phyloP scores from a whole-genome alignment of 345 rosid species.

The Nasturtium officinale region DNA sequence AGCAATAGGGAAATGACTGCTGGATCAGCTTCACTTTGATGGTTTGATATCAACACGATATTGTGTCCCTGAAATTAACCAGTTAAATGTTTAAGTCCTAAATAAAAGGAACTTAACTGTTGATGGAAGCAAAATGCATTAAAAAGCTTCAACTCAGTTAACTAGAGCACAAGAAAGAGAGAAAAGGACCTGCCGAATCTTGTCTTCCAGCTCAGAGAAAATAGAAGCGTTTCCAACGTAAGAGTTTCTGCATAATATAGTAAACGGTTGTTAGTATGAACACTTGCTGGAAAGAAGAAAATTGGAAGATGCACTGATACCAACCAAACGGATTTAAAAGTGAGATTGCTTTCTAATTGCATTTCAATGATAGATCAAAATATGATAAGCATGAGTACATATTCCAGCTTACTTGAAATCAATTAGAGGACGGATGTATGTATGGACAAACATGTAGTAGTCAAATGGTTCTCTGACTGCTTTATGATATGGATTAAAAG shows the following conservation, averaged over 20 bases:
- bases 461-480: constrained; percentile 91
- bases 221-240: constrained; percentile 73
- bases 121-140: constrained; percentile 12
- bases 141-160: constrained; percentile 5
- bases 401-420: constrained; percentile 72
- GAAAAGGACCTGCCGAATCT: constrained; percentile 64
- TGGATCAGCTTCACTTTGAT: constrained; percentile 98
- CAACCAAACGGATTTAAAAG: not conserved
- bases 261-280: constrained; percentile 8
- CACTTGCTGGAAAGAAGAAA: constrained; percentile 22
- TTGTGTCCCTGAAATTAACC: constrained; percentile 81
- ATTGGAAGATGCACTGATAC: constrained; percentile 9
- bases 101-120: constrained; percentile 13
- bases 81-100: constrained; percentile 1
- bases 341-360: not conserved
- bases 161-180: constrained; percentile 17
- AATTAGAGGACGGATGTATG: constrained; percentile 79
- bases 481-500: constrained; percentile 78
- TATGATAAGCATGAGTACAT: constrained; percentile 8
- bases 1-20: constrained; percentile 83
- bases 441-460: constrained; percentile 92
- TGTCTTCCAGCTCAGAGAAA: constrained; percentile 74
- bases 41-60: constrained; percentile 84
- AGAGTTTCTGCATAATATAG: constrained; percentile 64
- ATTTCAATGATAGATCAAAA: not conserved